Evolutionary conservation across 2,329 filamentous ascomycete species (phyloP).

Genomic region (Diplodia seriata): DNA sequence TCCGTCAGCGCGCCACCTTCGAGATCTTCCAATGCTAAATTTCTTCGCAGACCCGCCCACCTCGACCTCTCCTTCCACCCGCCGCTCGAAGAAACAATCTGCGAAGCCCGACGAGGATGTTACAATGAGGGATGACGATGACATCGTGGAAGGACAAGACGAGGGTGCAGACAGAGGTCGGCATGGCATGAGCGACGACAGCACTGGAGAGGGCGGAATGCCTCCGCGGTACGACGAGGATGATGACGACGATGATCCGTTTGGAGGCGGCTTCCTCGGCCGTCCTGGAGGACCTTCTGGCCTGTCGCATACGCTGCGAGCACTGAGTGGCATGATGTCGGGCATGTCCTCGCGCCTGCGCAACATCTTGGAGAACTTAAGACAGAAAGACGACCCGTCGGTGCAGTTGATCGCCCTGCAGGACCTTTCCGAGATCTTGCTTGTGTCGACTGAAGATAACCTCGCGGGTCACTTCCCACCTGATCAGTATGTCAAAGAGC

Average conservation of each 20-base stretch:
- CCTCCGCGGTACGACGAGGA: conserved; percentile 59
- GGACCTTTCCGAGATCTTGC: conserved; percentile 88
- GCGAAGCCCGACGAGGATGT: conserved; percentile 66
- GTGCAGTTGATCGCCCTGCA: conserved; percentile 90
- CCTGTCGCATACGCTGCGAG: conserved; percentile 81
- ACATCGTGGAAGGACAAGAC: conserved; percentile 62
- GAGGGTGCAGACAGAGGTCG: conserved; percentile 41
- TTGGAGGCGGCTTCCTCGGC: conserved; percentile 69
- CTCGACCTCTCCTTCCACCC: conserved; percentile 42
- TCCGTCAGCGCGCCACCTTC: conserved; percentile 4
- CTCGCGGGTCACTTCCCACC: conserved; percentile 93
- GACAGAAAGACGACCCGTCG: conserved; percentile 83
- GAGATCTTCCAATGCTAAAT: conserved; percentile 17
- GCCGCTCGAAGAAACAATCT: conserved; percentile 44
- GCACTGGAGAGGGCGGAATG: conserved; percentile 69
- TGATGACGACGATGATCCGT: conserved; percentile 66
- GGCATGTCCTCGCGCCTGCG: conserved; percentile 80
- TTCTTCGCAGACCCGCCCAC: conserved; percentile 35
- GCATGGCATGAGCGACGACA: conserved; percentile 57
- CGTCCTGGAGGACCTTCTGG: conserved; percentile 67
- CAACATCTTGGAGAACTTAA: conserved; percentile 65
- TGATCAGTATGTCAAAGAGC: conserved; percentile 92
- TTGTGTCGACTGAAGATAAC: conserved; percentile 97
- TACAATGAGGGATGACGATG: conserved; percentile 70
- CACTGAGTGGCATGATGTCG: conserved; percentile 90